A percentile compares a stretch with the other conserved stretches of the same genome.
These are phyloP conservation scores for Mortierella sp. DNA, from an alignment of 371 early-diverging fungal species.

Conservation along the genomic window DNA sequence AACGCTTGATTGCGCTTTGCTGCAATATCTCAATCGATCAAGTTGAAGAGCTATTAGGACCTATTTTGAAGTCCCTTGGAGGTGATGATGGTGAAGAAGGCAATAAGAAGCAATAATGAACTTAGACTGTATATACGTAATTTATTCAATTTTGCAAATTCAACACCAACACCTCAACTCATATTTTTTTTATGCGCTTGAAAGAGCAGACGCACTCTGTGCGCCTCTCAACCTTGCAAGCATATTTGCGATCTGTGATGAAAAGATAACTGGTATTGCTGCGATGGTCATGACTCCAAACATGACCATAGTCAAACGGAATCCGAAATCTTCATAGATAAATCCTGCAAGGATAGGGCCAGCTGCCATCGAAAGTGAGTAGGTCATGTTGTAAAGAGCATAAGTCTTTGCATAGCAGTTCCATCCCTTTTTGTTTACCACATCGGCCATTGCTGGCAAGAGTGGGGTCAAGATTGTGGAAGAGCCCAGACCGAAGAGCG, in stretches of 20 bases:
- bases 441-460: slow-evolving; percentile 70
- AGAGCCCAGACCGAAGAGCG: slow-evolving; percentile 68
- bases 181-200: slow-evolving; percentile 13
- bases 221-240: slow-evolving; percentile 14
- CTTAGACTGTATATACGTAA: slow-evolving; percentile 4
- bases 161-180: neutral
- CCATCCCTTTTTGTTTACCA: slow-evolving; percentile 65
- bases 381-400: slow-evolving; percentile 44
- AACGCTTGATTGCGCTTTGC: slow-evolving; percentile 80
- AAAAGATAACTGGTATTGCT: slow-evolving; percentile 39
- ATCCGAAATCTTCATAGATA: slow-evolving; percentile 46
- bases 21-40: slow-evolving; percentile 77
- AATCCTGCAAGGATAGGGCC: slow-evolving; percentile 71
- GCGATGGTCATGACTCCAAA: slow-evolving; percentile 42
- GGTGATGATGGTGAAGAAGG: slow-evolving; percentile 3
- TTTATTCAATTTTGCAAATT: slow-evolving; percentile 6
- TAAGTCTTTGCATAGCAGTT: slow-evolving; percentile 43
- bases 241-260: slow-evolving; percentile 24
- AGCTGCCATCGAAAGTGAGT: slow-evolving; percentile 68
- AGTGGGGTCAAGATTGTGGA: slow-evolving; percentile 69
- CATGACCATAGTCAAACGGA: slow-evolving; percentile 50
- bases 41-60: slow-evolving; percentile 76
- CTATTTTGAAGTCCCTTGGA: slow-evolving; percentile 61
- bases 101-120: neutral
- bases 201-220: neutral